Base-by-base conservation (phyloP, 352 stramenopile genomes). In the Phytophthora constricta region DNA sequence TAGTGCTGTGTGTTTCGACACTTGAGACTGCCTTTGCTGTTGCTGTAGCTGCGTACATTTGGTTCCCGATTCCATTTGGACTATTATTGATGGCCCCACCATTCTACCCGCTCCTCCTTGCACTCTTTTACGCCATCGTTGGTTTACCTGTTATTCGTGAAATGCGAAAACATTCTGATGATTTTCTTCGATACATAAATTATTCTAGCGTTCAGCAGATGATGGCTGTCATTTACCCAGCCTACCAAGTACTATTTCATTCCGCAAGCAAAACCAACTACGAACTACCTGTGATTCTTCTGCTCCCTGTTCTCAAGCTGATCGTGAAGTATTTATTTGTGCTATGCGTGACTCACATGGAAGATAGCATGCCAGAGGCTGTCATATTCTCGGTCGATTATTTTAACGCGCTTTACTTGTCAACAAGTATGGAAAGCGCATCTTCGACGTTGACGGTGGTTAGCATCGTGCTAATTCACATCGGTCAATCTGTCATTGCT, bases 301-400 rank as follows among this genome's bases (percentile, higher is more conserved):
- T 76, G 9, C 54, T 76, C 34, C 67, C 67, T 14, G 25, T 68
- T 7, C 47, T 76, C 13, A 71, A 74, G 42, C 9, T 76, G 7
- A 11, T 70, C 1, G 56, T 79, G 11, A 74, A 74, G 16, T 10
- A 47, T 23, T 23, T 47, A 13, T 47, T 47, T 20, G 4, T 47
- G 41, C 41, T 1, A 7, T 47, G 16, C 9, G n/a, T 23, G 10
- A 47, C 45, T 4, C 53, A 69, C 34, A 58, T 58, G 20, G 34
- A 58, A 41, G 62, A 69, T 17, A 63, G 62, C 34, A 46, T 62
- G 10, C 53, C 46, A 3, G 56, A 34, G 5, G 42, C 55, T 41
- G 47, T 64, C 22, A 48, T 64, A 4, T 62, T 69, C 16, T 54
- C 34, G 3, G 45, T 69, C 16, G 61, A 69, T 20, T 54, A 64